Percentiles rank a stretch among this genome's conserved stretches.
These are phyloP conservation scores for Thelephora terrestris DNA, from an alignment of 1,284 basidiomycete genomes.

Conservation along the genomic window DNA sequence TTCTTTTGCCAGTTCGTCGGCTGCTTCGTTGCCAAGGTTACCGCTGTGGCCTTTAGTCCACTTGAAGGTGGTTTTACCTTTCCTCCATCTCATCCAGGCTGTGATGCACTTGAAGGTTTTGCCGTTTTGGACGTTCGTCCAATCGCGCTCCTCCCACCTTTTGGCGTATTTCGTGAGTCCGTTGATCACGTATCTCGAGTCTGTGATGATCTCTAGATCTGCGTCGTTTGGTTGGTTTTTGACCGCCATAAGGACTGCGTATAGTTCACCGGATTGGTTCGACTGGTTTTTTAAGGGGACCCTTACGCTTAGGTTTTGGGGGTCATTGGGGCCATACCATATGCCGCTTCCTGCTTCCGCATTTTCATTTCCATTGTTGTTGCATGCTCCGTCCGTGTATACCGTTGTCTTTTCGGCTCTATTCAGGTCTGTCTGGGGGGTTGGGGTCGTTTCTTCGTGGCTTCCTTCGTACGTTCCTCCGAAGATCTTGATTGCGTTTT, in stretches of 20 bases:
- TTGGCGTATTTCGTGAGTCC: constrained; percentile 6
- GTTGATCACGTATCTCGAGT: constrained; percentile 10
- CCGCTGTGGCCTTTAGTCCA: constrained; percentile 13
- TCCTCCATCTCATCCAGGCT: neutral
- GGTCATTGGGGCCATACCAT: neutral
- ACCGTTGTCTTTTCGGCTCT: neutral
- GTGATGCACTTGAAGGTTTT: neutral
- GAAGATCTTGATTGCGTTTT: neutral
- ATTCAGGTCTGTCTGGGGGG: neutral
- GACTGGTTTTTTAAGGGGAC: neutral
- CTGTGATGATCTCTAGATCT: constrained; percentile 3
- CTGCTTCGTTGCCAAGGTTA: constrained; percentile 9
- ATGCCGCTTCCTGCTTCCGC: neutral
- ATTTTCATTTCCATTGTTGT: neutral
- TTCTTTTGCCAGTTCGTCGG: constrained; percentile 8
- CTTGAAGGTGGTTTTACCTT: constrained; percentile 8
- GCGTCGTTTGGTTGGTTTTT: neutral
- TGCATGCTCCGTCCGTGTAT: neutral
- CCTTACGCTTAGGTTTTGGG: neutral
- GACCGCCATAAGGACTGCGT: neutral
- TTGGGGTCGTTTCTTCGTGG: neutral
- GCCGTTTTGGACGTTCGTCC: constrained; percentile 4
- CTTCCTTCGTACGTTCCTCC: neutral
- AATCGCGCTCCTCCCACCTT: constrained; percentile 10
- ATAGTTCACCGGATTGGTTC: neutral